These are phyloP conservation scores for Starmera dryadoides DNA, from an alignment of 805 yeast genomes.

Conservation along the genomic window DNA sequence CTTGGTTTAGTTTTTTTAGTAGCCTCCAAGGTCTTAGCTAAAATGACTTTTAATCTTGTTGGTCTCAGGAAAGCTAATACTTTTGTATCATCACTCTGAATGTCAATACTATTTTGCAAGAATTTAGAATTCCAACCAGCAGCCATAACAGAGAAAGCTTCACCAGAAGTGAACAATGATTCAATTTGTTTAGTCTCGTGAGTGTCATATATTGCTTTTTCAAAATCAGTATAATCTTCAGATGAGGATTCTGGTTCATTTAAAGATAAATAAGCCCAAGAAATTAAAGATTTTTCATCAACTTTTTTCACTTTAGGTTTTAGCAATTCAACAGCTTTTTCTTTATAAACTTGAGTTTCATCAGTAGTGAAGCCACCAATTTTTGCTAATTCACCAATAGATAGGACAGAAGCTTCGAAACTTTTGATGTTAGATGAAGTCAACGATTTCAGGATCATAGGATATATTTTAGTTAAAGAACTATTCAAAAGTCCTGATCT, in stretches of 20 bases:
- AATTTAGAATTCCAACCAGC: constrained; percentile 69
- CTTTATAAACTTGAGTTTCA: constrained; percentile 16
- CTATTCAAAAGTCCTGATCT: constrained; percentile 3
- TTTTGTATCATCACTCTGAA: constrained; percentile 28
- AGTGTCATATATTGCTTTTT: constrained; percentile 43
- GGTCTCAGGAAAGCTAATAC: constrained; percentile 6
- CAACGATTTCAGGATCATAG: constrained; percentile 4
- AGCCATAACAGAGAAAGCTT: constrained; percentile 65
- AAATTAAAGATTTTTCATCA: constrained; percentile 51
- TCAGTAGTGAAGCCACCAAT: constrained; percentile 27
- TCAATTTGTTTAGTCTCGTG: constrained; percentile 71
- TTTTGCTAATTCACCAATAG: constrained; percentile 29
- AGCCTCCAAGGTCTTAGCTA: constrained; percentile 43
- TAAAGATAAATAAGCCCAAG: constrained; percentile 51
- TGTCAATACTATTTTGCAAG: constrained; percentile 46
- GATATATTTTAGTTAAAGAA: background rate
- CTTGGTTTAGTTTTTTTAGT: constrained; percentile 66
- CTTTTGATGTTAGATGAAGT: constrained; percentile 1
- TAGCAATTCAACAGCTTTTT: constrained; percentile 21
- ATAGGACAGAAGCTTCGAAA: constrained; percentile 13
- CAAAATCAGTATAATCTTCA: constrained; percentile 21
- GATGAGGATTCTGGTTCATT: constrained; percentile 18
- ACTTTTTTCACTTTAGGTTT: constrained; percentile 39
- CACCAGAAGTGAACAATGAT: constrained; percentile 72
- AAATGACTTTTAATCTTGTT: constrained; percentile 21